Base-by-base conservation (phyloP, 208 protist genomes). In the Trypanosoma cruzi region DNA sequence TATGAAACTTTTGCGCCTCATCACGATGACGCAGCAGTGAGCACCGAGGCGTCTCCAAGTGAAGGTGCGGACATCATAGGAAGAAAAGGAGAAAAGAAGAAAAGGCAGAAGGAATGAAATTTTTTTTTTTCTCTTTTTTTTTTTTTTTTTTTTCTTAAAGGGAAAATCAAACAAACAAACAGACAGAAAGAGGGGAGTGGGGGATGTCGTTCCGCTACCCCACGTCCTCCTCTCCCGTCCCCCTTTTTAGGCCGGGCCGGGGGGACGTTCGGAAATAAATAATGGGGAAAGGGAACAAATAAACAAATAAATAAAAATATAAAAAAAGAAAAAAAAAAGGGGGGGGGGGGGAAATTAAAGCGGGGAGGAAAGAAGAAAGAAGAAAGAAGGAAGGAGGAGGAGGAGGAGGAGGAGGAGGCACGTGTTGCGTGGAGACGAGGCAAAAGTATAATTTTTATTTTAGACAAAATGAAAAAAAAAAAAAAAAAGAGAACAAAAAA, bases 1-100 rank as follows among this genome's bases (percentile, higher is more conserved):
- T 20, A 46, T 71, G 22, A 90, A 90, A 64, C 84, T 75, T 42
- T 70, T 83, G 14, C 63, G 74, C 50, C 61, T 82, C 36, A 10
- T 68, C 14, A 22, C 62, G 7, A n/a, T 24, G 24, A n/a, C 4
- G 1, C n/a, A 61, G 26, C 10, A 13, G 48, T 26, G 18, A 26
- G 8, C 37, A 52, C 1, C 22, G 22, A 52, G 48, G 22, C 8
- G 48, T 26, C 24, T 52, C 20, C 18, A 18, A 52, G 48, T n/a
- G n/a, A n/a, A n/a, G n/a, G n/a, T n/a, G n/a, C n/a, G n/a, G n/a
- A n/a, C n/a, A n/a, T n/a, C n/a, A n/a, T n/a, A n/a, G n/a, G n/a
- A n/a, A n/a, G n/a, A n/a, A n/a, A n/a, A n/a, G n/a, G n/a, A n/a
- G n/a, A n/a, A n/a, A n/a, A n/a, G n/a, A n/a, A n/a, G n/a, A n/a